These are phyloP conservation scores for Alternaria sp. DNA, from an alignment of 2,329 filamentous ascomycete genomes.

Conservation along the genomic window DNA sequence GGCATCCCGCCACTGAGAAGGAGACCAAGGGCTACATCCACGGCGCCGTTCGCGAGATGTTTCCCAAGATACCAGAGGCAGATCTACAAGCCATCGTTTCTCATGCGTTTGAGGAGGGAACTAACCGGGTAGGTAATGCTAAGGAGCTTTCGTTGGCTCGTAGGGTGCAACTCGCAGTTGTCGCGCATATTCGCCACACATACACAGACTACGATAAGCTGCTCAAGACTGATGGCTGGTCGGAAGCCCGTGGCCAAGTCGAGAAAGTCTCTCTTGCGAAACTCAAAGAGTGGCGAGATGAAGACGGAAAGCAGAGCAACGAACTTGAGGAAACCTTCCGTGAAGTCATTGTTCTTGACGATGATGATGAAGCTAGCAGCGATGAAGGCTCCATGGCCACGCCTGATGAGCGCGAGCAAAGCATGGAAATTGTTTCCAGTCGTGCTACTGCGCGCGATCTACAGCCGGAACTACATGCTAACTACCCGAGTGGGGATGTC, in stretches of 20 bases:
- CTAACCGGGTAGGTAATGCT: conserved; percentile 64
- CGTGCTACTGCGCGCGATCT: conserved; percentile 42
- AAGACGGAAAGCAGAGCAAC: conserved; percentile 57
- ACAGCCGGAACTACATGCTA: conserved; percentile 28
- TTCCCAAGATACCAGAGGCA: conserved; percentile 66
- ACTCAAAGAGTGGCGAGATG: conserved; percentile 68
- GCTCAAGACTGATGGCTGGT: conserved; percentile 59
- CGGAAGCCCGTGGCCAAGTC: conserved; percentile 61
- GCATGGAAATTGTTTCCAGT: conserved; percentile 42
- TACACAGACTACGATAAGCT: conserved; percentile 69
- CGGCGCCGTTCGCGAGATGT: conserved; percentile 66
- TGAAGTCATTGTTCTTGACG: conserved; percentile 69
- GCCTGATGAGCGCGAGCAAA: conserved; percentile 35
- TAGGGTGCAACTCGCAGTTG: conserved; percentile 66
- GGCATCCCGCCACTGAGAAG: conserved; percentile 36
- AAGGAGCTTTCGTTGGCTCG: conserved; percentile 60
- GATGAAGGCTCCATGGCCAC: conserved; percentile 44
- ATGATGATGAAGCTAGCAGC: conserved; percentile 60
- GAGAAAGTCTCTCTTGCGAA: conserved; percentile 63
- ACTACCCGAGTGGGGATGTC: conserved; percentile 18
- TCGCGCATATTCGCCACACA: conserved; percentile 66
- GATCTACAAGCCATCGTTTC: conserved; percentile 65
- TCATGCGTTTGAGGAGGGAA: conserved; percentile 66
- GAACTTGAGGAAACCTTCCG: conserved; percentile 68
- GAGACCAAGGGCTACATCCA: conserved; percentile 63